Percentiles rank a stretch among this genome's conserved stretches.
These are phyloP conservation scores for Aureobasidium sp. DNA, from an alignment of 2,329 filamentous ascomycete genomes.

Conservation along the genomic window DNA sequence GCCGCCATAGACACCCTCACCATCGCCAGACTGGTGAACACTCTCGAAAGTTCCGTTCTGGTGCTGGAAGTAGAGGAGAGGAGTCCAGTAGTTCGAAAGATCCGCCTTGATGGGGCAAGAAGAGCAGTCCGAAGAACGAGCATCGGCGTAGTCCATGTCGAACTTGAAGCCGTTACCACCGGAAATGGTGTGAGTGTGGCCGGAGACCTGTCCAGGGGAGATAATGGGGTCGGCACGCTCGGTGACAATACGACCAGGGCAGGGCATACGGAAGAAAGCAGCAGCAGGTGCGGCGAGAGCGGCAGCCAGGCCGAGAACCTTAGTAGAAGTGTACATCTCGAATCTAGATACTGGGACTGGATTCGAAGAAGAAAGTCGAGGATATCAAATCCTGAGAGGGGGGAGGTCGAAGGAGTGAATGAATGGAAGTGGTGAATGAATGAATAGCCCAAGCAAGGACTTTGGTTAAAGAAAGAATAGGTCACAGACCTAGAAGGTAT, in stretches of 20 bases:
- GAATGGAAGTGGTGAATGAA: constrained; percentile 8
- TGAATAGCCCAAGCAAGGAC: constrained; percentile 6
- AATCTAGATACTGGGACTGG: not conserved
- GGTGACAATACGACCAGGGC: constrained; percentile 52
- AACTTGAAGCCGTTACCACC: constrained; percentile 61
- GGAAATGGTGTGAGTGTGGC: constrained; percentile 62
- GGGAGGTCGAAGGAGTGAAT: constrained; percentile 5
- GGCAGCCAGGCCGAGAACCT: constrained; percentile 14
- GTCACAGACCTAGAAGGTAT: constrained; percentile 12
- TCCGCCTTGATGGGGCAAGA: constrained; percentile 62
- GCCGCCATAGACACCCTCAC: constrained; percentile 40
- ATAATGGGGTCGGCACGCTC: constrained; percentile 61
- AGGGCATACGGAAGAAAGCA: constrained; percentile 64
- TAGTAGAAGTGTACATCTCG: constrained; percentile 12
- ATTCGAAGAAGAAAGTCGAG: not conserved
- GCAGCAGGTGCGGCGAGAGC: constrained; percentile 37
- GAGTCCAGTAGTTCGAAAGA: constrained; percentile 69
- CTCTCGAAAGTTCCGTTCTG: constrained; percentile 49
- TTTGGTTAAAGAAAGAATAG: constrained; percentile 10
- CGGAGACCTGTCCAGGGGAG: constrained; percentile 47
- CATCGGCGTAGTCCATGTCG: constrained; percentile 51
- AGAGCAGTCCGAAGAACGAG: constrained; percentile 57
- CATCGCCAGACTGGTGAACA: constrained; percentile 51
- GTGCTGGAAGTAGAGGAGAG: constrained; percentile 58
- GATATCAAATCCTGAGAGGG: constrained; percentile 12